phyloP scores from a whole-genome alignment of 139 green algal species.

The Marvania coccoides region DNA sequence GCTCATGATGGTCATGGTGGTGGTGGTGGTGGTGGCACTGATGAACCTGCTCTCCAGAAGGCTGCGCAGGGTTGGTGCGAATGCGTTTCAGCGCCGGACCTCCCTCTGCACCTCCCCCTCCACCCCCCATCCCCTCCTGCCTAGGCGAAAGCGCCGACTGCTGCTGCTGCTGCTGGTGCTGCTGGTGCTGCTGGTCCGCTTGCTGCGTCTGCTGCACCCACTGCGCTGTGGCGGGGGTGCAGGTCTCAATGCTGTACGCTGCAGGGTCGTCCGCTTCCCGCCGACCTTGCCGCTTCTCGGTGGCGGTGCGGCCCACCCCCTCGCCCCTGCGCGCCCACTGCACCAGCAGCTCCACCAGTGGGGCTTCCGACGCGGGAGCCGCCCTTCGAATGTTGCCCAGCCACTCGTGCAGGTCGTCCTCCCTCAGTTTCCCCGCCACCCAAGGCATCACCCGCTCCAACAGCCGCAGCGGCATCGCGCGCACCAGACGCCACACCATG shows the following conservation, averaged over 20 bases:
- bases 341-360: constrained; percentile 76
- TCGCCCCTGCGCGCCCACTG: constrained; percentile 66
- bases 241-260: constrained; percentile 34
- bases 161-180: no score
- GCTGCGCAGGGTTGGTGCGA: not conserved
- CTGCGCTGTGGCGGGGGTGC: constrained; percentile 7
- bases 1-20: no score
- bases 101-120: no score
- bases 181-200: not conserved
- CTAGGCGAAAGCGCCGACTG: no score
- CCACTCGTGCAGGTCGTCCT: constrained; percentile 56
- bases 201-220: not conserved
- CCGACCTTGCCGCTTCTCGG: not conserved
- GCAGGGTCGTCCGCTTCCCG: constrained; percentile 25
- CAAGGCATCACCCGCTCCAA: constrained; percentile 91
- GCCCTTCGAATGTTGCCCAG: constrained; percentile 65
- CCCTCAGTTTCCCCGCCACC: constrained; percentile 58
- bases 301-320: not conserved
- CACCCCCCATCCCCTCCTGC: no score
- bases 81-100: not conserved
- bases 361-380: constrained; percentile 36
- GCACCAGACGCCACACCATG: constrained; percentile 82
- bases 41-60: no score
- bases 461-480: constrained; percentile 89
- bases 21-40: no score